Evolutionary conservation across 2,329 filamentous ascomycete species (phyloP), one percentile per base, ranked within the genome.

Genomic region (Fonsecaea pugnacius): DNA sequence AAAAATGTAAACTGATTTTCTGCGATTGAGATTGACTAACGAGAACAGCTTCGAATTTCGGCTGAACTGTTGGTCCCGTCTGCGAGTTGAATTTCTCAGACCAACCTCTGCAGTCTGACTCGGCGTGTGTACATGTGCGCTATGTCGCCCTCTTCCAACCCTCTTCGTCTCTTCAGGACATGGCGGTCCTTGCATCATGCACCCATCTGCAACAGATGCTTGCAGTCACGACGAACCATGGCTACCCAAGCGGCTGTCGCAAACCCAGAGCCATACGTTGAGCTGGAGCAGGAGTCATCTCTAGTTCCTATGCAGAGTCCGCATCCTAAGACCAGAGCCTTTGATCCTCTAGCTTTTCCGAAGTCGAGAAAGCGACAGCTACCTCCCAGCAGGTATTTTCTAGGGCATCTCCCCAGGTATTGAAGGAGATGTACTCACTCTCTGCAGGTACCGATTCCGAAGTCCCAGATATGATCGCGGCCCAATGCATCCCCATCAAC

Each of bases 381-480:
- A 21, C 76, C 77, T 61, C 67, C 75, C 57, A 78, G 76, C 76
- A 75, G 78, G 78, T 79, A 76, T 27, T 12, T 24, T 24, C 16
- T 57, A 72, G 16, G 38, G 8, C 7, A 27, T n/a, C n/a, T 14
- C 24, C 30, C 30, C 16, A 8, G 18, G 3, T 40, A 6, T 36
- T 16, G 38, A 52, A 43, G 46, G 27, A 18, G 27, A 18, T 43
- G 30, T 50, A 33, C 57, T 63, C 32, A 61, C 48, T 56, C 18
- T 63, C n/a, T 48, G 58, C 67, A 96, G 94, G 84, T 99, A 98
- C 81, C 91, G 96, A 79, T 98, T 90, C 78, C 92, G 93, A 69
- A 89, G 94, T 57, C 95, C 95, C 68, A 95, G 94, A 80, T 99
- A 93, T 84, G 89, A 96, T 78, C 91, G 94, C 73, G 95, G 95